Percentiles rank a stretch among this genome's conserved stretches.
Conservation (phyloP, 495 filamentous ascomycete genomes). For the Acidomyces sp. region DNA sequence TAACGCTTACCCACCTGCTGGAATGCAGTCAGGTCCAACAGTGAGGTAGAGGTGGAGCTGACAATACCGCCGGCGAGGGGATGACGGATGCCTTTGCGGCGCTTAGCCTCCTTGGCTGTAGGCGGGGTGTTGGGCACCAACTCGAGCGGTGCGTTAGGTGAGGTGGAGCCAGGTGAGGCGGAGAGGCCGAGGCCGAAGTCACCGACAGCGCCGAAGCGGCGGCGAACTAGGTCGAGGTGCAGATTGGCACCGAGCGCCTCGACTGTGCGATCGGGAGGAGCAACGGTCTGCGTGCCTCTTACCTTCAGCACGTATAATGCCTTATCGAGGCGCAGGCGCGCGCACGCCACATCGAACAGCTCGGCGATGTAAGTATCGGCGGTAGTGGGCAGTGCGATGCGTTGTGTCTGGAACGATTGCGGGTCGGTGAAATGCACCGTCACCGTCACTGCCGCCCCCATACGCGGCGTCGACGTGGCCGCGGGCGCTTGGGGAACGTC, state of each 20-base stretch:
- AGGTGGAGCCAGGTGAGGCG: constrained; percentile 67
- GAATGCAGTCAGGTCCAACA: constrained; percentile 29
- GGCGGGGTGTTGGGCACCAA: constrained; percentile 32
- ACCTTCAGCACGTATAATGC: constrained; percentile 80
- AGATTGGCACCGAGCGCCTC: constrained; percentile 71
- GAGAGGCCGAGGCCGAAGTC: constrained; percentile 50
- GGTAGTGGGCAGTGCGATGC: constrained; percentile 65
- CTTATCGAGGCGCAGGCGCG: constrained; percentile 80
- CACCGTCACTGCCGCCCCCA: constrained; percentile 72
- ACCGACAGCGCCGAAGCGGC: constrained; percentile 71
- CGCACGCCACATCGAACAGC: constrained; percentile 79
- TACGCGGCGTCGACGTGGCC: constrained; percentile 48
- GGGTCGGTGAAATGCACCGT: constrained; percentile 68
- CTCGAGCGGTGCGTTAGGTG: constrained; percentile 63
- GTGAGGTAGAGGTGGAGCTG: constrained; percentile 4
- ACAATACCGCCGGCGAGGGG: constrained; percentile 2
- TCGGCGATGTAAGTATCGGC: constrained; percentile 93
- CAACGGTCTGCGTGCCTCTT: constrained; percentile 67
- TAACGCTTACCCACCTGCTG: constrained; percentile 60
- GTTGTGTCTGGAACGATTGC: constrained; percentile 44
- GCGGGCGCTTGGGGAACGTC: constrained; percentile 27
- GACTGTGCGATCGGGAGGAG: constrained; percentile 75
- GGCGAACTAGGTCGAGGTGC: constrained; percentile 74
- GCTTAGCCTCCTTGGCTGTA: constrained; percentile 13
- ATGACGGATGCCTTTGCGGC: constrained; percentile 8